A percentile compares a stretch with the other conserved stretches of the same genome.
Evolutionary conservation across 2,329 filamentous ascomycete genomes (phyloP).

Genomic region (Plenodomus biglobosus): DNA sequence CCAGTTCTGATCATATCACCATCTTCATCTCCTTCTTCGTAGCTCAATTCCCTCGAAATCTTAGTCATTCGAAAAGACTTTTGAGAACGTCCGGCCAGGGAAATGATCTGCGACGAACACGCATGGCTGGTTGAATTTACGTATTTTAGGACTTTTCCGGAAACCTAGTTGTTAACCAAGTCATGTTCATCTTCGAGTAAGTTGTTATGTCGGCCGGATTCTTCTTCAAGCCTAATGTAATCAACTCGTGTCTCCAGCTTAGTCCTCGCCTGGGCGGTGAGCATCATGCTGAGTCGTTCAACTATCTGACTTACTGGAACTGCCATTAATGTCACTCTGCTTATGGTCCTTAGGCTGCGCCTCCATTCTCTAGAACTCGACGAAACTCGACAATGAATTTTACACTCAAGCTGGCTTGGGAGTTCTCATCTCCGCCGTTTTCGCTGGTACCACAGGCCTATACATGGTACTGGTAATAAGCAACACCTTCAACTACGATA

Average conservation of each 20-base stretch:
- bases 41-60: constrained; percentile 45
- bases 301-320: constrained; percentile 65
- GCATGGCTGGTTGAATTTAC: constrained; percentile 59
- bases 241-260: constrained; percentile 64
- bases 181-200: constrained; percentile 63
- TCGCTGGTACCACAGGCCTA: constrained; percentile 62
- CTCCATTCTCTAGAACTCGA: constrained; percentile 48
- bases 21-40: constrained; percentile 63
- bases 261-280: constrained; percentile 66
- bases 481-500: too few species aligned
- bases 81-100: constrained; percentile 62
- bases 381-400: too few species aligned
- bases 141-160: constrained; percentile 61
- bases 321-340: constrained; percentile 54
- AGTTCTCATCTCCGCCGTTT: constrained; percentile 65
- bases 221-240: constrained; percentile 64
- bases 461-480: too few species aligned
- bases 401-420: constrained; percentile 64
- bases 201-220: constrained; percentile 58
- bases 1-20: constrained; percentile 58
- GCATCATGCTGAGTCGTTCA: constrained; percentile 63
- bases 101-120: constrained; percentile 55
- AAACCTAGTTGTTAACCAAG: constrained; percentile 64
- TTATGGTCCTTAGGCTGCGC: constrained; percentile 60
- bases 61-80: constrained; percentile 57